Evolutionary conservation across 1,284 basidiomycete genomes (phyloP), one percentile per base, ranked within the genome.

Genomic region (Pyrrhoderma noxium): DNA sequence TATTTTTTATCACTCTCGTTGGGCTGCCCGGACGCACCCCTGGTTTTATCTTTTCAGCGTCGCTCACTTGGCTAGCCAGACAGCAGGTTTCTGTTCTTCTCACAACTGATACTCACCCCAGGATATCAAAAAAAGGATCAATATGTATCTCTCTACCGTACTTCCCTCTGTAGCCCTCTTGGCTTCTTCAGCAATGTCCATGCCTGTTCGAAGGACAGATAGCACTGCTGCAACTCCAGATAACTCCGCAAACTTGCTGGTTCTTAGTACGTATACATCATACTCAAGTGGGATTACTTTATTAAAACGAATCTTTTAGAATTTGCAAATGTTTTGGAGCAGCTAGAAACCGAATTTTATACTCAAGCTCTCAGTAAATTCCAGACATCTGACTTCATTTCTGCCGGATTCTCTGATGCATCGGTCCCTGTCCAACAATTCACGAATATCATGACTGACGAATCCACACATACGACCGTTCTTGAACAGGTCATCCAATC

Each of bases 251-350:
- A 76, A 82, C 60, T 59, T 80, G 41, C 59, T 76, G 55, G 81
- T 85, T 31, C 71, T 83, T 59, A 70, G 83, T 85, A 64, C 60
- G 81, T 77, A 3, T n/a, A 11, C 16, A 22, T 25, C 4, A 45
- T 53, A 35, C 34, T 23, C 43, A 36, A 4, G n/a, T n/a, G n/a
- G 2, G 22, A 23, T 43, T 43, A 49, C 34, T 44, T 52, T 7
- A 27, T 8, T 16, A 8, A 41, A 22, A 51, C 37, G n/a, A 54
- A 42, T 25, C 16, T 50, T 49, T 52, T 42, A 88, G 85, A 82
- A 63, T 89, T 90, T 59, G 85, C 85, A 35, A 71, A 80, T 62
- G 79, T 85, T 40, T 70, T 89, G 41, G 86, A 90, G 66, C 76
- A 82, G 56, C 71, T 90, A 22, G 87, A 90, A 65, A 74, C 73